Percentiles rank a stretch among this genome's conserved stretches.
These are phyloP conservation scores for Cutaneotrichosporon cutaneum DNA, from an alignment of 1,284 basidiomycete genomes.

Conservation along the genomic window DNA sequence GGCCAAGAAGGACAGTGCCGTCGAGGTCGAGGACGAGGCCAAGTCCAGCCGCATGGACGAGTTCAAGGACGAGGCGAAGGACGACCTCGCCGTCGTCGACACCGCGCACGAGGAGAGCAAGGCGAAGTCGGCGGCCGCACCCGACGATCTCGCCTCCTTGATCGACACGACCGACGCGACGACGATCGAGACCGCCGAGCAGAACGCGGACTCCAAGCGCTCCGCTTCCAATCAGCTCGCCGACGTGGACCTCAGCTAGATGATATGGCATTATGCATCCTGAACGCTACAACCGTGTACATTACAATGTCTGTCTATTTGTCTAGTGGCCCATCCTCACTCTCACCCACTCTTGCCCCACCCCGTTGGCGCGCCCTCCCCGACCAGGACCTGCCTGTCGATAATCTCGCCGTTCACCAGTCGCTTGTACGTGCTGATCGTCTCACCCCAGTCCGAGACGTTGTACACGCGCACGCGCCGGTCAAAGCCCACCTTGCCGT, in stretches of 20 bases:
- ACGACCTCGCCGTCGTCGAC: constrained; percentile 7
- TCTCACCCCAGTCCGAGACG: constrained; percentile 83
- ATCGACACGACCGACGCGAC: neutral
- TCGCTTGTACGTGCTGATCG: constrained; percentile 83
- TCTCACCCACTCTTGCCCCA: constrained; percentile 20
- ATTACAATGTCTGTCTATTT: neutral
- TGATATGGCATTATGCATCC: too few relatives aligned
- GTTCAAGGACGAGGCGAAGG: neutral
- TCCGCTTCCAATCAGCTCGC: neutral
- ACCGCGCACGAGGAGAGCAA: neutral
- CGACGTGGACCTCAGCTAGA: constrained; percentile 2
- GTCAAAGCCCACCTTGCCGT: constrained; percentile 77
- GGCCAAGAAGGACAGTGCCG: constrained; percentile 25
- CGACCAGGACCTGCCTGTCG: constrained; percentile 57
- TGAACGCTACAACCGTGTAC: constrained; percentile 1
- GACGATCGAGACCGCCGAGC: neutral
- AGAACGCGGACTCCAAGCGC: neutral
- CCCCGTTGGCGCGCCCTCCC: constrained; percentile 34
- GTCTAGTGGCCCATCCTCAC: too few relatives aligned
- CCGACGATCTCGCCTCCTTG: neutral
- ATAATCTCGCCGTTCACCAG: constrained; percentile 69
- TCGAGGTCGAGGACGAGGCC: neutral
- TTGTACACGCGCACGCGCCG: constrained; percentile 84
- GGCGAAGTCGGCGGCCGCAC: neutral
- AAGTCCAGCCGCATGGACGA: neutral